These are phyloP conservation scores for Pinus taeda DNA, from an alignment of 75 land plant species.

Conservation along the genomic window DNA sequence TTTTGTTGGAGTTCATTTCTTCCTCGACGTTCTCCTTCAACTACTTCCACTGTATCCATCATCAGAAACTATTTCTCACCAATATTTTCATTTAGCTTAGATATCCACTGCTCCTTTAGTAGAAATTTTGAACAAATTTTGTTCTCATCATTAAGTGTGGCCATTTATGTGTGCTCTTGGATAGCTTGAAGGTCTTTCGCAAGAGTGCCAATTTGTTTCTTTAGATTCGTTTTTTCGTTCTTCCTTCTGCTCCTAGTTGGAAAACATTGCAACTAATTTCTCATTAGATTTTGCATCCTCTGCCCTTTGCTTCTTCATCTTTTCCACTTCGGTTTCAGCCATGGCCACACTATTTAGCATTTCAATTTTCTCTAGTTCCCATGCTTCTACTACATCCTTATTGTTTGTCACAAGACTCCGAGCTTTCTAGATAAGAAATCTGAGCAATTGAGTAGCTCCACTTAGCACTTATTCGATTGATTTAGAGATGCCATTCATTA, in stretches of 20 bases:
- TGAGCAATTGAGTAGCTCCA: conserved; percentile 48
- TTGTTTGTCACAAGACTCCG: too few species aligned
- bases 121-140: conserved; percentile 24
- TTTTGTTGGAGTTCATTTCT: too few species aligned
- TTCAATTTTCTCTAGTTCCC: conserved; percentile 8
- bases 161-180: conserved; percentile 4
- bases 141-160: not conserved
- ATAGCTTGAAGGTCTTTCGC: conserved; percentile 34
- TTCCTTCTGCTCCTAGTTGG: conserved; percentile 78
- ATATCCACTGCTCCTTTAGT: conserved; percentile 32
- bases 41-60: too few species aligned
- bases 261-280: conserved; percentile 77
- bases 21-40: too few species aligned
- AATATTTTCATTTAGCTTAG: too few species aligned
- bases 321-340: conserved; percentile 41
- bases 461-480: conserved; percentile 31
- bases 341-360: conserved; percentile 27
- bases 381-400: too few species aligned
- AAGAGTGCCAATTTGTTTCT: conserved; percentile 56
- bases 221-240: conserved; percentile 55
- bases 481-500: conserved; percentile 14
- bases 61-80: too few species aligned
- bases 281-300: conserved; percentile 94
- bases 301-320: conserved; percentile 41
- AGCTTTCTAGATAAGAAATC: conserved; percentile 44